Percentiles rank a stretch among this genome's conserved stretches.
phyloP scores from a whole-genome alignment of 768 basidiomycete species.

The Psilocybe subaeruginosa region DNA sequence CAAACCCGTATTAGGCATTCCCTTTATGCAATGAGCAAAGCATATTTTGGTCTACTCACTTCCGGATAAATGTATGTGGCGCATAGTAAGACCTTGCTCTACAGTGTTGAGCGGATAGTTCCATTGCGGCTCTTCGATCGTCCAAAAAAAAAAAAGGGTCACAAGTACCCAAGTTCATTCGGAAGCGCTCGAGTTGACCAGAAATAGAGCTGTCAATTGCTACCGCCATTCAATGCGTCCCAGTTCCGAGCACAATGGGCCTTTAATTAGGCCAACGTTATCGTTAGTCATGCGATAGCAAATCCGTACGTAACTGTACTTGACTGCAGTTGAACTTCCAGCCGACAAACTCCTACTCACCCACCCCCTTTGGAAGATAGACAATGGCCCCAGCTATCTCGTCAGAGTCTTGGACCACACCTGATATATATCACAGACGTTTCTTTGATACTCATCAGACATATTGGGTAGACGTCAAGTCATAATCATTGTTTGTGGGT shows the following conservation, averaged over 20 bases:
- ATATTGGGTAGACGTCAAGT: constrained; percentile 1
- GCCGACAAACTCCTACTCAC: constrained; percentile 1
- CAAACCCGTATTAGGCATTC: not conserved
- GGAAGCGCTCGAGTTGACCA: not conserved
- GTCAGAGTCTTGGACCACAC: not conserved
- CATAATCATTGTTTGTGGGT: not conserved
- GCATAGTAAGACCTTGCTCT: not conserved
- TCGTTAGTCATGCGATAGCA: not conserved
- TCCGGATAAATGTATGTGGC: constrained; percentile 1
- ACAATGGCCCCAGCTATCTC: not conserved
- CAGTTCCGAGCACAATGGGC: not conserved
- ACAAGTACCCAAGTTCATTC: not conserved
- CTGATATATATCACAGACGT: not conserved
- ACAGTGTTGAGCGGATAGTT: not conserved
- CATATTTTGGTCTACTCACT: not conserved
- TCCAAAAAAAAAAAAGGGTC: not conserved
- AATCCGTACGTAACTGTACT: not conserved
- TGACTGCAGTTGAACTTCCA: not conserved
- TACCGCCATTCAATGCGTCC: not conserved
- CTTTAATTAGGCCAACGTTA: not conserved
- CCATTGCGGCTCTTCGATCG: not conserved
- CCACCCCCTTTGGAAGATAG: not conserved
- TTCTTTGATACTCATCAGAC: not conserved
- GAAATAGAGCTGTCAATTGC: not conserved
- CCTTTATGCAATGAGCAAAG: not conserved